Percentiles rank a stretch among this genome's conserved stretches.
phyloP scores from a whole-genome alignment of 192 early-diverging fungal species.

The Rhizophlyctis rosea region DNA sequence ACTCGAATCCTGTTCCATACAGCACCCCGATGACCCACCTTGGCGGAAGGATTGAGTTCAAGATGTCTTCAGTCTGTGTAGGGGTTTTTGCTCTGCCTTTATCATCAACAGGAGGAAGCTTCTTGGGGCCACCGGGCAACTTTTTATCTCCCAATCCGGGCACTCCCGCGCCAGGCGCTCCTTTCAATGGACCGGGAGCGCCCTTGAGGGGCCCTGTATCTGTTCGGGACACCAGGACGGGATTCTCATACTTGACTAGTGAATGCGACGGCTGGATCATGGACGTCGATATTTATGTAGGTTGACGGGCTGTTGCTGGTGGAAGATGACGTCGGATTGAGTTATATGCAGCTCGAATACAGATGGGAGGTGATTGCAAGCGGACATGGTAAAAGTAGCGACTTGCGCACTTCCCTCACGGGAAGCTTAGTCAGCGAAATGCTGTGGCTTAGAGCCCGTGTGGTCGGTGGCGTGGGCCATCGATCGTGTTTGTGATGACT shows the following conservation, averaged over 20 bases:
- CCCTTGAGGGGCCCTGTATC: too few relatives aligned
- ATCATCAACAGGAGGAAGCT: constrained; percentile 59
- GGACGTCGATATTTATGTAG: too few relatives aligned
- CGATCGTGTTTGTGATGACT: too few relatives aligned
- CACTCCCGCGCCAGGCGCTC: not conserved
- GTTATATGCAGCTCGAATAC: too few relatives aligned
- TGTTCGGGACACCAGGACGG: constrained; percentile 54
- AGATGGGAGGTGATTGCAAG: too few relatives aligned
- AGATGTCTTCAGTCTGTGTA: constrained; percentile 60
- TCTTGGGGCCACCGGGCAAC: constrained; percentile 35
- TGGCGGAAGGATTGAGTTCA: constrained; percentile 62
- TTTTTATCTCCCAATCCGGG: constrained; percentile 16
- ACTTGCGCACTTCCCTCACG: too few relatives aligned
- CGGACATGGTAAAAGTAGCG: too few relatives aligned
- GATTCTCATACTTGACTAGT: constrained; percentile 60
- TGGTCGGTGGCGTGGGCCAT: too few relatives aligned
- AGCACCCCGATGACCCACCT: constrained; percentile 28
- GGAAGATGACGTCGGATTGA: too few relatives aligned
- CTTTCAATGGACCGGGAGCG: constrained; percentile 17
- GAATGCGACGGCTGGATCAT: constrained; percentile 48
- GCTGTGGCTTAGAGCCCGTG: too few relatives aligned
- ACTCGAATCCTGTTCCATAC: not conserved
- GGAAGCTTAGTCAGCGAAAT: too few relatives aligned
- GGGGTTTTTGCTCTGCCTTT: constrained; percentile 57
- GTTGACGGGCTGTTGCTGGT: too few relatives aligned